phyloP scores from a whole-genome alignment of 345 rosid species.

The Citrus reticulata region DNA sequence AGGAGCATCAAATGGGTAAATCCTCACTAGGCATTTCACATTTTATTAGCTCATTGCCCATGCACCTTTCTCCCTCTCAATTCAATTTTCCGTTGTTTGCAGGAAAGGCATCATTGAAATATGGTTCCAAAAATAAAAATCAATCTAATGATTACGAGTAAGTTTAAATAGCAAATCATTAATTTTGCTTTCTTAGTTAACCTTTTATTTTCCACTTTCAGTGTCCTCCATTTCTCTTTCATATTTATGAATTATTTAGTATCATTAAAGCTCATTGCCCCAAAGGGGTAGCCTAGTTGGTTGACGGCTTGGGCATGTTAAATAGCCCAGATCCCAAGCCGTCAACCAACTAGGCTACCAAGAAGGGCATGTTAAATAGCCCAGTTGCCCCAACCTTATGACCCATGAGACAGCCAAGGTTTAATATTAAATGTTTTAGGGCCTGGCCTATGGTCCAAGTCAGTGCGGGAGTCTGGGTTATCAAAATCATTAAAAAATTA shows the following conservation, averaged over 20 bases:
- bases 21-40: slow-evolving; percentile 5
- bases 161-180: slow-evolving; percentile 22
- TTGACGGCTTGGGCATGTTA: too few relatives aligned
- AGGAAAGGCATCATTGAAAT: slow-evolving; percentile 81
- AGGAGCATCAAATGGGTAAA: slow-evolving; percentile 93
- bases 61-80: background rate
- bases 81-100: slow-evolving; percentile 12
- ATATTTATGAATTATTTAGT: background rate
- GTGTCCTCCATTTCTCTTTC: background rate
- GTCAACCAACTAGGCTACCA: too few relatives aligned
- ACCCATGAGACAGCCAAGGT: too few relatives aligned
- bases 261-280: background rate
- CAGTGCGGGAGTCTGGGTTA: too few relatives aligned
- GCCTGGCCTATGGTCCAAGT: too few relatives aligned
- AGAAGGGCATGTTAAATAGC: too few relatives aligned
- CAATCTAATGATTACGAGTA: slow-evolving; percentile 76
- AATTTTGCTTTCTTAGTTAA: background rate
- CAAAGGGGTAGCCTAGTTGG: too few relatives aligned
- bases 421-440: too few relatives aligned
- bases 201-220: background rate
- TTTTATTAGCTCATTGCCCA: slow-evolving; percentile 6
- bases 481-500: too few relatives aligned
- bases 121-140: slow-evolving; percentile 80
- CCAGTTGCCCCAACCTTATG: too few relatives aligned
- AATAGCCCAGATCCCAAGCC: too few relatives aligned